Conservation (phyloP, 1,284 basidiomycete genomes). For the Boletus hoseneyae region DNA sequence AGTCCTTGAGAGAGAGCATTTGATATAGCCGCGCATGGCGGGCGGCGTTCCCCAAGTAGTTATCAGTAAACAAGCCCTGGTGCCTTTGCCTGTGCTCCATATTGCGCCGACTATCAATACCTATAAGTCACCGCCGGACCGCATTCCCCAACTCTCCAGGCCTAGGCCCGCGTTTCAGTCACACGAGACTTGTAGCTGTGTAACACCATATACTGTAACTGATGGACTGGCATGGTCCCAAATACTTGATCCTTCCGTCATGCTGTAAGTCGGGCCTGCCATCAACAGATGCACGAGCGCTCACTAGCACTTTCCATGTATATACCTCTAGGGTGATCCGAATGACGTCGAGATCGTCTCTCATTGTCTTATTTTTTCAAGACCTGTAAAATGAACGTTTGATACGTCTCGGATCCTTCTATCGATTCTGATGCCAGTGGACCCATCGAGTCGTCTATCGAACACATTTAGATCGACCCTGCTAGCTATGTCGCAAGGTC, state of each 20-base stretch:
- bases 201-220: neutral
- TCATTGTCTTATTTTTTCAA: neutral
- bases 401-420: neutral
- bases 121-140: no score
- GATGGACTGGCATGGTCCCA: neutral
- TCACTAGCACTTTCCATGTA: neutral
- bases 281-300: neutral
- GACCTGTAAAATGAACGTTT: neutral
- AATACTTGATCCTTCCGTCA: neutral
- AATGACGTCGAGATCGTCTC: slow-evolving; percentile 10
- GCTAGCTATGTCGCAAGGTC: no score
- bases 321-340: neutral
- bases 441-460: no score
- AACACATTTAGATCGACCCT: no score
- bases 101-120: neutral
- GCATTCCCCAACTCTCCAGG: neutral
- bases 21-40: no score
- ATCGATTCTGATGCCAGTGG: no score
- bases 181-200: neutral
- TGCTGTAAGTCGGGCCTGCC: neutral
- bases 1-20: no score
- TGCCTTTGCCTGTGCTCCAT: neutral
- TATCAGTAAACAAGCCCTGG: neutral
- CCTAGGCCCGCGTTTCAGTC: neutral
- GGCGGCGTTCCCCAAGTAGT: neutral